Base-by-base conservation (phyloP, 1,139 yeast species). In the Lodderomyces jiufengensis region DNA sequence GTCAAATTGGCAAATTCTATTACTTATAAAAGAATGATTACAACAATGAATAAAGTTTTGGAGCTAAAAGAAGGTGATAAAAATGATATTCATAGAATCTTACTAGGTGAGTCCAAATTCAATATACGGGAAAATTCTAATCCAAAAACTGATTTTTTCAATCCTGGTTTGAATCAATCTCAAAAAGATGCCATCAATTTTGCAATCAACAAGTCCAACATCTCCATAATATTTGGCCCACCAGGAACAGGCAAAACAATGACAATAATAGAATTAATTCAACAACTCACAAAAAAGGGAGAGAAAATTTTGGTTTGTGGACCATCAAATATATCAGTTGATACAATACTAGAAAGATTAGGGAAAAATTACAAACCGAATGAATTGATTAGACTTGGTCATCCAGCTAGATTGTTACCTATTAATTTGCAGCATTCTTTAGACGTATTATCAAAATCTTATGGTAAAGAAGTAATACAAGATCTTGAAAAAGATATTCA, bases 301-400 rank as follows among this genome's bases (percentile, higher is more conserved):
- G 80, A 84, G 46, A 66, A 92, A 35, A 81, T 92, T 0, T 64
- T 92, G 28, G 94, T 92, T 0, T 90, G 97, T 61, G 97, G 97
- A 0, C 95, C 97, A 0, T 90, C 97, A 0, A 92, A 92, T 54
- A 82, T 88, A n/a, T 80, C 97, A 0, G 96, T 88, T 1, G 97
- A 92, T 57, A 92, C 95, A 0, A 84, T 92, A 22, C 60, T 88
- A 34, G 97, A 90, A 54, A 66, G 97, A 42, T 59, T 90, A 18
- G 71, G 80, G n/a, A 50, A 48, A 36, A 57, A 47, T 40, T 46
- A 49, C 31, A 50, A 45, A 31, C 41, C 43, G 23, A 46, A 44
- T 23, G 70, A 78, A 41, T 60, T 92, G 20, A 66, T 92, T 5
- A 70, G 98, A 53, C 73, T 92, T 28, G 98, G 98, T 0, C 97